phyloP scores from a whole-genome alignment of 371 early-diverging fungal genomes.

The Fennellomyces sp. region DNA sequence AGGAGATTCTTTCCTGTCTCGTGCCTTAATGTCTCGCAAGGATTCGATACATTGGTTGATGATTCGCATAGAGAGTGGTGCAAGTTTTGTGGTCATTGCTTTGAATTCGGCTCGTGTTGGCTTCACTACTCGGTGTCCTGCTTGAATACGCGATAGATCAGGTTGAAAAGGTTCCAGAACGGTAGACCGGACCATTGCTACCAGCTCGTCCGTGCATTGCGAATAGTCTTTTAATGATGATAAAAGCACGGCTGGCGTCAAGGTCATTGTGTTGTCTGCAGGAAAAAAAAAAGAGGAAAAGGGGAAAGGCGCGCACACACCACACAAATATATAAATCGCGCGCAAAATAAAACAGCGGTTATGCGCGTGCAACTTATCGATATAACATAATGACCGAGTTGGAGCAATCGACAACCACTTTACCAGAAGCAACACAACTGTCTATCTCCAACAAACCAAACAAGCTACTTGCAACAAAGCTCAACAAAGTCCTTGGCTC shows the following conservation, averaged over 20 bases:
- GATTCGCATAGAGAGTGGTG: constrained; percentile 39
- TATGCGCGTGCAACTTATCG: too few species aligned
- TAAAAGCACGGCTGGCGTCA: background rate
- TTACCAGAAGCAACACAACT: constrained; percentile 17
- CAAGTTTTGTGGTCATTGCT: constrained; percentile 25
- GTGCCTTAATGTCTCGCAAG: constrained; percentile 17
- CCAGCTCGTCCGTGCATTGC: constrained; percentile 33
- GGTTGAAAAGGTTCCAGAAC: constrained; percentile 42
- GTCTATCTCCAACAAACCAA: constrained; percentile 43
- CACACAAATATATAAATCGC: background rate
- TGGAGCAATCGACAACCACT: background rate
- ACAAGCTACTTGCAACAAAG: constrained; percentile 54
- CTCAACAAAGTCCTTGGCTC: constrained; percentile 59
- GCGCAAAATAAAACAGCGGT: too few species aligned
- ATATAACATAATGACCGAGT: constrained; percentile 9
- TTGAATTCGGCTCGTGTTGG: constrained; percentile 29
- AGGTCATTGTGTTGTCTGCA: background rate
- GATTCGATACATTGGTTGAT: constrained; percentile 43
- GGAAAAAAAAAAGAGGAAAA: background rate
- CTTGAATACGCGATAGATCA: constrained; percentile 17
- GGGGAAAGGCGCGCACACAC: background rate
- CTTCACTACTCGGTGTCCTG: constrained; percentile 16
- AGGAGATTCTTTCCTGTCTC: background rate
- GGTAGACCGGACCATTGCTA: constrained; percentile 19
- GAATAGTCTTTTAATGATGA: constrained; percentile 13